These are phyloP conservation scores for Colletotrichum sp. DNA, from an alignment of 2,329 filamentous ascomycete species.

Conservation along the genomic window DNA sequence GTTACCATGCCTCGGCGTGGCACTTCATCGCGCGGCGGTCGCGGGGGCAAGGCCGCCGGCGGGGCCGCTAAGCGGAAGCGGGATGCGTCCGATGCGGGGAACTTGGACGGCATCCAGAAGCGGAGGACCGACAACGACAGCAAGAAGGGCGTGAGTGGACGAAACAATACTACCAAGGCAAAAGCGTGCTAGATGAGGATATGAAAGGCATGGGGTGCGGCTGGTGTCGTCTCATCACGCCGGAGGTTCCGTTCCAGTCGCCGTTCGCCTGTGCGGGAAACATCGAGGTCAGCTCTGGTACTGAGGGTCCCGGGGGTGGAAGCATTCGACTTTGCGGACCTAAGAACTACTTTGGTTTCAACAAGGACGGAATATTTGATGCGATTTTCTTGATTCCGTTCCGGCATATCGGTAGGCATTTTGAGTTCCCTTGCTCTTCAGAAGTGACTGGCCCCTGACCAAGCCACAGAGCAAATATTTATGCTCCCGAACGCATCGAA, in stretches of 20 bases:
- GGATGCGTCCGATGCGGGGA: not conserved
- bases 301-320: not conserved
- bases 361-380: not conserved
- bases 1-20: not conserved
- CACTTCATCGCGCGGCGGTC: not conserved
- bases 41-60: not conserved
- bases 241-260: not conserved
- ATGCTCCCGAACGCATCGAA: not conserved
- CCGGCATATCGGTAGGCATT: not conserved
- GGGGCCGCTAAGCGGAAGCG: not conserved
- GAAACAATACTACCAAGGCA: not conserved
- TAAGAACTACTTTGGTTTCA: not conserved
- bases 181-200: too few species aligned
- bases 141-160: not conserved
- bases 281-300: not conserved
- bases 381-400: not conserved
- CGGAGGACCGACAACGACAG: not conserved
- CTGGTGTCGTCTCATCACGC: not conserved
- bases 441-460: not conserved
- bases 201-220: not conserved
- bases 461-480: not conserved
- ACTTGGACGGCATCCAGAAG: not conserved
- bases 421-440: too few species aligned
- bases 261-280: not conserved
- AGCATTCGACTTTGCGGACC: not conserved